A percentile compares a stretch with the other conserved stretches of the same genome.
Evolutionary conservation across 2,329 filamentous ascomycete species (phyloP).

Genomic region (Pseudogymnoascus pannorum): DNA sequence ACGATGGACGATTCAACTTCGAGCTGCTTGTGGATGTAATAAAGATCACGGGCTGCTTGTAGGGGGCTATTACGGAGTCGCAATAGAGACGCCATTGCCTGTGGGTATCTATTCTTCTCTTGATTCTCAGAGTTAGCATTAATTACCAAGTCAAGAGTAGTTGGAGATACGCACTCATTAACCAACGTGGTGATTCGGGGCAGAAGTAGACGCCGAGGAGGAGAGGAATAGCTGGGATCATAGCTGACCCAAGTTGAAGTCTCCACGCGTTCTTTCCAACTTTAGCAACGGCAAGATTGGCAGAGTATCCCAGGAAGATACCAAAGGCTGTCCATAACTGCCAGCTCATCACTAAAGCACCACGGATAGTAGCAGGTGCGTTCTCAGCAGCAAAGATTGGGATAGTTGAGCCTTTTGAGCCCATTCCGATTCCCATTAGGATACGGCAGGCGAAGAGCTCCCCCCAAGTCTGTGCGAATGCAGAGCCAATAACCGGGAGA

Average conservation of each 20-base stretch:
- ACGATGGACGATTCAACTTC: slow-evolving; percentile 37
- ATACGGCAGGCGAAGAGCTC: slow-evolving; percentile 50
- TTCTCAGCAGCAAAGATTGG: slow-evolving; percentile 50
- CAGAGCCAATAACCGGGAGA: slow-evolving; percentile 53
- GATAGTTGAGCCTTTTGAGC: slow-evolving; percentile 44
- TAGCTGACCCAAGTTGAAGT: slow-evolving; percentile 56
- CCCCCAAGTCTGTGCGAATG: slow-evolving; percentile 49
- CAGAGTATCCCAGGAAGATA: slow-evolving; percentile 59
- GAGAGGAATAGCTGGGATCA: slow-evolving; percentile 57
- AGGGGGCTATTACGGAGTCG: slow-evolving; percentile 50
- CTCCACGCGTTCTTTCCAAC: slow-evolving; percentile 54
- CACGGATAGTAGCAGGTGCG: slow-evolving; percentile 44
- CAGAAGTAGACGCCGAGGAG: slow-evolving; percentile 51
- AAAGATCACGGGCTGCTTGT: slow-evolving; percentile 55
- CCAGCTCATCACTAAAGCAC: slow-evolving; percentile 49
- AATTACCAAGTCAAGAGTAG: neutral
- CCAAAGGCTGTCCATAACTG: slow-evolving; percentile 49
- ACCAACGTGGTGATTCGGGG: slow-evolving; percentile 60
- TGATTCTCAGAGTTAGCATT: neutral
- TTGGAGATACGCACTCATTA: slow-evolving; percentile 37
- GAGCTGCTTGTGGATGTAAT: slow-evolving; percentile 50
- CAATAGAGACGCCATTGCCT: slow-evolving; percentile 50
- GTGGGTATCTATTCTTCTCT: slow-evolving; percentile 45
- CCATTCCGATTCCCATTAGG: slow-evolving; percentile 55
- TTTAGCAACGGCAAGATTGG: slow-evolving; percentile 57